Percentiles rank a stretch among this genome's conserved stretches.
These are phyloP conservation scores for Ganoderma lucidum DNA, from an alignment of 1,284 basidiomycete species.

Conservation along the genomic window DNA sequence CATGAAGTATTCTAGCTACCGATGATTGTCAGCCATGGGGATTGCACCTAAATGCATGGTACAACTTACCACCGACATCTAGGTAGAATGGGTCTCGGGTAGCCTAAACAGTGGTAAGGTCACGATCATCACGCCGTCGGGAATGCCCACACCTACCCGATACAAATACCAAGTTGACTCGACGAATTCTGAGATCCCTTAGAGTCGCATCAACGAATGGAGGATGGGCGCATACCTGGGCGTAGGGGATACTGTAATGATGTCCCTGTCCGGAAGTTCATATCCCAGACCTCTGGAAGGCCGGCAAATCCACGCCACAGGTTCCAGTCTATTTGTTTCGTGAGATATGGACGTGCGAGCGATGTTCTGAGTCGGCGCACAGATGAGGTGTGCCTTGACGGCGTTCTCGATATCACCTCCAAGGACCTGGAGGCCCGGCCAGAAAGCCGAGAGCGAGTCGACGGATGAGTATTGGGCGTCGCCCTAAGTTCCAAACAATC, in stretches of 20 bases:
- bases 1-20: constrained; percentile 77
- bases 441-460: constrained; percentile 90
- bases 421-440: constrained; percentile 89
- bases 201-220: too few relatives aligned
- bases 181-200: constrained; percentile 70
- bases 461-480: constrained; percentile 73
- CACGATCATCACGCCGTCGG: background rate
- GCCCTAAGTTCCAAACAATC: constrained; percentile 48
- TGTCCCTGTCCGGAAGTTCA: constrained; percentile 74
- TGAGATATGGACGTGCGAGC: background rate
- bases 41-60: background rate
- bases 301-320: constrained; percentile 87
- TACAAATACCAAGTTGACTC: constrained; percentile 97
- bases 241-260: constrained; percentile 86
- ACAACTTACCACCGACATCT: constrained; percentile 66
- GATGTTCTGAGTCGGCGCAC: constrained; percentile 50
- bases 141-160: constrained; percentile 60
- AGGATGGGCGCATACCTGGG: constrained; percentile 58
- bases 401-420: constrained; percentile 91
- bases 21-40: background rate
- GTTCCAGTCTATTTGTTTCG: constrained; percentile 75
- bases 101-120: constrained; percentile 59
- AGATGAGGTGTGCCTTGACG: constrained; percentile 85
- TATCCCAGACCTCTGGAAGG: constrained; percentile 91
- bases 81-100: constrained; percentile 93